Evolutionary conservation across 1,284 basidiomycete genomes (phyloP).

Genomic region (Apiotrichum laibachii): DNA sequence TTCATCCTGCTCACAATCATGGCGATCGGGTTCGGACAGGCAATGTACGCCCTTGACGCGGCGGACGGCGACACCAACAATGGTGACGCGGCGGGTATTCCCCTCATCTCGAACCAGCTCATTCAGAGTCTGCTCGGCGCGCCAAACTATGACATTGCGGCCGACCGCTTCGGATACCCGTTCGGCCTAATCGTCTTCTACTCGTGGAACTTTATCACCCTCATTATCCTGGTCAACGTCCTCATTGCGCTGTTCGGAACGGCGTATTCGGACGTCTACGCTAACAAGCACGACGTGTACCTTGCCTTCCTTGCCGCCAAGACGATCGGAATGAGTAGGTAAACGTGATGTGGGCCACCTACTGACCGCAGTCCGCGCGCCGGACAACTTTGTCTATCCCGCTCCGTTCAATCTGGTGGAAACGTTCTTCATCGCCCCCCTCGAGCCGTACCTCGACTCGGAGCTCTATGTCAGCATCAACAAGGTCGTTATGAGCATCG

Average conservation of each 20-base stretch:
- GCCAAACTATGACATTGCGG: conserved; percentile 72
- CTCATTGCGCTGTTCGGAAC: conserved; percentile 91
- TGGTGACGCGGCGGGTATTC: conserved; percentile 54
- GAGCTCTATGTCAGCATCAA: conserved; percentile 60
- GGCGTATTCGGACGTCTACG: conserved; percentile 73
- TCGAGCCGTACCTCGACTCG: neutral
- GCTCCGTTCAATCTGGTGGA: conserved; percentile 70
- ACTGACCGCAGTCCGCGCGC: conserved; percentile 58
- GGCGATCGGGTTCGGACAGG: conserved; percentile 72
- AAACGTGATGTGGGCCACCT: conserved; percentile 11
- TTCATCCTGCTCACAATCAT: conserved; percentile 78
- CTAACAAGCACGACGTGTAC: conserved; percentile 54
- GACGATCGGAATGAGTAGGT: conserved; percentile 64
- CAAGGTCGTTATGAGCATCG: conserved; percentile 65
- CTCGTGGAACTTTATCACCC: conserved; percentile 81
- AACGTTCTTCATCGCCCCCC: conserved; percentile 25
- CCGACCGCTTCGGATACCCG: conserved; percentile 53
- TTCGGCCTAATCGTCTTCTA: conserved; percentile 77
- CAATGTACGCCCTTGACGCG: conserved; percentile 80
- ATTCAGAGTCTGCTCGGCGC: conserved; percentile 76
- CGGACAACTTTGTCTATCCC: conserved; percentile 58
- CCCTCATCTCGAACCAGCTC: conserved; percentile 68
- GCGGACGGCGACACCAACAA: conserved; percentile 75
- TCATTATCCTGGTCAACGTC: conserved; percentile 85
- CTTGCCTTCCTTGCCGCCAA: conserved; percentile 84